A percentile compares a stretch with the other conserved stretches of the same genome.
These are phyloP conservation scores for Mycena sp. DNA, from an alignment of 1,284 basidiomycete species.

Conservation along the genomic window DNA sequence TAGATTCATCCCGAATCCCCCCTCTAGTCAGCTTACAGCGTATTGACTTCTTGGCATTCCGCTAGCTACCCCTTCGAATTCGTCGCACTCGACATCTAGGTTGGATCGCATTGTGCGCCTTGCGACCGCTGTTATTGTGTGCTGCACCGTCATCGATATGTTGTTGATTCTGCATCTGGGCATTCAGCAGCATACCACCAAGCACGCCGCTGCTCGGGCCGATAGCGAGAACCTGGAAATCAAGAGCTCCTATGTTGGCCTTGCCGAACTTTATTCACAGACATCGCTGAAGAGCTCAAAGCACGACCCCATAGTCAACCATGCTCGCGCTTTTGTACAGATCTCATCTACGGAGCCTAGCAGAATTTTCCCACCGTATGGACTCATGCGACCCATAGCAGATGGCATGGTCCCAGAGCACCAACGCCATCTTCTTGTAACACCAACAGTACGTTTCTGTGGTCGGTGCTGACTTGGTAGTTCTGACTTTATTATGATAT, in stretches of 20 bases:
- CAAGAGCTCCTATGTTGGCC: constrained; percentile 20
- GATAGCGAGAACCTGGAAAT: constrained; percentile 17
- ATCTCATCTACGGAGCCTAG: constrained; percentile 19
- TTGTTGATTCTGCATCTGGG: constrained; percentile 18
- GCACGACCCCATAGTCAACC: constrained; percentile 22
- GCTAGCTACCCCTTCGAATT: background rate
- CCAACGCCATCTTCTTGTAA: constrained; percentile 16
- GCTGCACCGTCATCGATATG: constrained; percentile 20
- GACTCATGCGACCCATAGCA: constrained; percentile 13
- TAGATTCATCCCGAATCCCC: too few species aligned
- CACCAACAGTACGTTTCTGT: constrained; percentile 1
- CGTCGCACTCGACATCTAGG: background rate
- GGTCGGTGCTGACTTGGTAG: background rate
- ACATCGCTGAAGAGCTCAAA: constrained; percentile 17
- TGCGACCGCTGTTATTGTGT: constrained; percentile 9
- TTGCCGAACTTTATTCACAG: constrained; percentile 21
- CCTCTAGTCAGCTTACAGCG: too few species aligned
- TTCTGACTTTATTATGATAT: background rate
- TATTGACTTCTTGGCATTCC: background rate
- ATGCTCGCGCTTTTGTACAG: constrained; percentile 23
- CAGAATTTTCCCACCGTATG: constrained; percentile 22
- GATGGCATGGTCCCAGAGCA: constrained; percentile 26
- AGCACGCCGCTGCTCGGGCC: background rate
- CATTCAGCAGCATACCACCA: constrained; percentile 7
- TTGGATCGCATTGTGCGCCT: constrained; percentile 18